Percentiles rank a stretch among this genome's conserved stretches.
Evolutionary conservation across 306 rosid species (phyloP).

Genomic region (Vigna hirtella): DNA sequence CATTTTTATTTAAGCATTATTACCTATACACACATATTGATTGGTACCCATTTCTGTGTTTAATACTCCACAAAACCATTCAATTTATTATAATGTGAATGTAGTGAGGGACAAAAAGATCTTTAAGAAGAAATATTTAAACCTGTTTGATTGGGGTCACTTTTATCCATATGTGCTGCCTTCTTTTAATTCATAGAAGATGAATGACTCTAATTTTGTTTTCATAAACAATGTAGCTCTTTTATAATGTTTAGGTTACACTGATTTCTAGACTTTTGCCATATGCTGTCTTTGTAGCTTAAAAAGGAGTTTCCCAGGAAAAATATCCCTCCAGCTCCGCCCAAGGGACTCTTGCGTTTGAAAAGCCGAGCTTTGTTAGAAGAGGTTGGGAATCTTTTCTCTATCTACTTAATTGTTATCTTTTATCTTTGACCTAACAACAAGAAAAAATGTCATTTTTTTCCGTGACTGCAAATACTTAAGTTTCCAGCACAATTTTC

Average conservation of each 20-base stretch:
- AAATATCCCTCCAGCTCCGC: conserved; percentile 84
- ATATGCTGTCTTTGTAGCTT: conserved; percentile 59
- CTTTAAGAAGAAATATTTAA: conserved; percentile 2
- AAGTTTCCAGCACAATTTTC: conserved; percentile 20
- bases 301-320: conserved; percentile 85
- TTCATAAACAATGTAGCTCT: conserved; percentile 23
- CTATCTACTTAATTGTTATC: not conserved
- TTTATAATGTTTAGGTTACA: conserved; percentile 35
- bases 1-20: conserved; percentile 7
- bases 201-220: not conserved
- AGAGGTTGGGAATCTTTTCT: conserved; percentile 70
- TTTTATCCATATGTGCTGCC: conserved; percentile 7
- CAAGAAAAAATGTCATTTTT: conserved; percentile 23
- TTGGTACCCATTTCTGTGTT: conserved; percentile 17
- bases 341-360: conserved; percentile 90
- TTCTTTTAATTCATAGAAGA: conserved; percentile 2
- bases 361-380: conserved; percentile 88
- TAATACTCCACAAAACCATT: conserved; percentile 19
- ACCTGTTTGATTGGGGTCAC: conserved; percentile 5
- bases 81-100: conserved; percentile 3
- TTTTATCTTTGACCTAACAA: conserved; percentile 19
- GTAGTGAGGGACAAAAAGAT: not conserved
- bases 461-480: not conserved
- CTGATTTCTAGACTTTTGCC: conserved; percentile 43
- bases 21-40: not conserved